Percentiles rank a stretch among this genome's conserved stretches.
These are phyloP conservation scores for Triangularia setosa DNA, from an alignment of 2,329 filamentous ascomycete species.

Conservation along the genomic window DNA sequence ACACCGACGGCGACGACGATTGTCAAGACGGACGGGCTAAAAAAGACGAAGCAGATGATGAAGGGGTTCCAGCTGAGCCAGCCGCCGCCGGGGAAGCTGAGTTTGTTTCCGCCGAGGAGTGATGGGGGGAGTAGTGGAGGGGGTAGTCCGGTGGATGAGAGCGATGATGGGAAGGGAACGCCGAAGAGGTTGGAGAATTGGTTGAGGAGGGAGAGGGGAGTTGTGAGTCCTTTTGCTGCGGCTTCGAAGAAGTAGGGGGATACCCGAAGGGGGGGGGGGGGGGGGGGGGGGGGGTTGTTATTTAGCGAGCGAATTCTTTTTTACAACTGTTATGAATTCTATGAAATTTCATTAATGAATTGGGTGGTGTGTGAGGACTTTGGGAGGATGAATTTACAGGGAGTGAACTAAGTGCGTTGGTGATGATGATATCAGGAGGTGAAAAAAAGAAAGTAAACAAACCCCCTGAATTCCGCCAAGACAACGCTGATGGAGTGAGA, in stretches of 20 bases:
- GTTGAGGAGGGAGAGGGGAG: conserved; percentile 32
- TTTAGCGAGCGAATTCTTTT: background rate
- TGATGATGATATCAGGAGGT: background rate
- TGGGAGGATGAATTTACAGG: background rate
- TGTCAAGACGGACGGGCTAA: background rate
- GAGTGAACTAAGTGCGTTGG: background rate
- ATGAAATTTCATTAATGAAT: background rate
- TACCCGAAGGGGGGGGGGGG: no score
- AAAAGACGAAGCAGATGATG: background rate
- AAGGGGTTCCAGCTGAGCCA: conserved; percentile 12
- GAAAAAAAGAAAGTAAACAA: background rate
- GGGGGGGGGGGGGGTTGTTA: background rate
- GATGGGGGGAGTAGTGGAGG: background rate
- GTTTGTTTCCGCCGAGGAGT: conserved; percentile 28
- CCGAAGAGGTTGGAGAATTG: conserved; percentile 30
- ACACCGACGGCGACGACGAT: background rate
- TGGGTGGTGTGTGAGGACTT: background rate
- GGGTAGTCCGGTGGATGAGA: background rate
- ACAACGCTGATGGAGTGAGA: background rate
- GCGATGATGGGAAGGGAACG: conserved; percentile 10
- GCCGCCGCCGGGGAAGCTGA: conserved; percentile 23
- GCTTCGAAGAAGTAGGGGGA: background rate
- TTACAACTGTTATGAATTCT: background rate
- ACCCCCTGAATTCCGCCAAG: background rate
- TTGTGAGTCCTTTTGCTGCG: conserved; percentile 35